Evolutionary conservation across 345 rosid genomes (phyloP), one percentile per base, ranked within the genome.

Genomic region (Gynandropsis gynandra): DNA sequence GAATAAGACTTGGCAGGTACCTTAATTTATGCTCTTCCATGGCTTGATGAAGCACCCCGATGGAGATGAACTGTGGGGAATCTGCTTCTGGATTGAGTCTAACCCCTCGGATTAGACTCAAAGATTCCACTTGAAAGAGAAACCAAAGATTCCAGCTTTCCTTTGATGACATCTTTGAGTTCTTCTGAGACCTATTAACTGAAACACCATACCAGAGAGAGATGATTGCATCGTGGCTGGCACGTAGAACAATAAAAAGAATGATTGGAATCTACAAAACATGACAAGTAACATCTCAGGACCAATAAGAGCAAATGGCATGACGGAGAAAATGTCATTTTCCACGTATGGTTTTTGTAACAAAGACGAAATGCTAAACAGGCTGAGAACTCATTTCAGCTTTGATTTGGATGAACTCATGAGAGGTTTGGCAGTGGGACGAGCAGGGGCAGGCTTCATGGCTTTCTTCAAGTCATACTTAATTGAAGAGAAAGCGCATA

Each of bases 381-480:
- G 32, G 16, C 9, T 49, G 16, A 44, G 31, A 62, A 50, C 73
- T 83, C 73, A 82, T 79, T 76, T 80, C 50, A 86, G 81, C 77
- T 86, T 86, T 45, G 89, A 77, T 53, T 86, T 86, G 10, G 89
- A 68, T 38, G 95, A 89, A 68, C 87, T 83, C 72, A 74, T 50
- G 40, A 89, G 59, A 39, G 93, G 97, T 69, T 74, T 82, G 39
- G 85, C 85, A 32, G 73, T 54, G 18, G 83, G 76, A 43, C 82
- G 83, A 61, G 87, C 76, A 19, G 95, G 85, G 36, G 80, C 67
- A 4, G 73, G 69, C 67, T 77, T 73, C 52, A 44, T 62, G 42
- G 76, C 82, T 77, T 87, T 90, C 80, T 82, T 87, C 67, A 74
- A 47, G 45, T 84, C 81, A 59, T 87, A 90, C 68, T 87, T 90